Percentiles rank a stretch among this genome's conserved stretches.
Evolutionary conservation across 768 basidiomycete genomes (phyloP).

Genomic region (Macrolepiota albuminosa): DNA sequence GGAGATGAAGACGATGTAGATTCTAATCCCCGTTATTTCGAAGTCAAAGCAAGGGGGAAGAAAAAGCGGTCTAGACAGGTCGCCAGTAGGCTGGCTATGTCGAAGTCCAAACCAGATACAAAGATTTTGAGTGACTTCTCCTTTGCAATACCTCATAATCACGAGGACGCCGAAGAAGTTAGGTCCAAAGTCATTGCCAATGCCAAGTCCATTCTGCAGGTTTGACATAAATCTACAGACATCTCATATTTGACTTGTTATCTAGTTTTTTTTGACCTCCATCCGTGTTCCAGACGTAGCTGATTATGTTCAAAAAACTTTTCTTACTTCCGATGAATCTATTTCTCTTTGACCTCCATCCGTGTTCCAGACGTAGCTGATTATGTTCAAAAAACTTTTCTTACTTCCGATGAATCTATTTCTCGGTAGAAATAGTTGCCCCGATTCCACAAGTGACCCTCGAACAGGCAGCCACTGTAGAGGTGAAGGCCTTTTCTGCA

Average conservation of each 20-base stretch:
- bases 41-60: slow-evolving; percentile 1
- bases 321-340: slow-evolving; percentile 10
- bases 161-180: slow-evolving; percentile 6
- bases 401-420: slow-evolving; percentile 5
- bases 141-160: slow-evolving; percentile 3
- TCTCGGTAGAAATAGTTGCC: neutral
- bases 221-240: neutral
- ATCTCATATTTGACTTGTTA: neutral
- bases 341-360: slow-evolving; percentile 7
- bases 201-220: slow-evolving; percentile 17
- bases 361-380: slow-evolving; percentile 9
- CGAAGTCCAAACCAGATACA: slow-evolving; percentile 6
- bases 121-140: slow-evolving; percentile 11
- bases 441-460: neutral
- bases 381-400: slow-evolving; percentile 14
- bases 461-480: neutral
- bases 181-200: slow-evolving; percentile 9
- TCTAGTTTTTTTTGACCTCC: slow-evolving; percentile 16
- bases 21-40: neutral
- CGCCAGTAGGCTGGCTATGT: neutral
- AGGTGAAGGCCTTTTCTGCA: slow-evolving; percentile 17
- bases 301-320: slow-evolving; percentile 11
- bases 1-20: neutral
- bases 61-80: neutral
- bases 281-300: slow-evolving; percentile 12